Evolutionary conservation across 2,329 filamentous ascomycete species (phyloP), one percentile per base, ranked within the genome.

Genomic region (Exophiala alcalophila): DNA sequence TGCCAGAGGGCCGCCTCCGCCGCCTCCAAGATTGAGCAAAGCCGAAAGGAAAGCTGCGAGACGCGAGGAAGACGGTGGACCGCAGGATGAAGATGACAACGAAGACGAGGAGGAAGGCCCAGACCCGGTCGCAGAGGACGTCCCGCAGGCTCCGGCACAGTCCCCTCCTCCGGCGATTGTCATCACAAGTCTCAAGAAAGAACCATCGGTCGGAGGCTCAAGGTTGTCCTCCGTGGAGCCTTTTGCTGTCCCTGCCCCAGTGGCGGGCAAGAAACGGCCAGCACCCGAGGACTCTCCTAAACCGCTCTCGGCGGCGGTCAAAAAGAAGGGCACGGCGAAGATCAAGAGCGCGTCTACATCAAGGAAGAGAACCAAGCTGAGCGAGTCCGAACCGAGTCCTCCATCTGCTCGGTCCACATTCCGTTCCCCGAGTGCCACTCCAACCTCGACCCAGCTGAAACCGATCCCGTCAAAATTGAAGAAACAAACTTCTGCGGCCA

Each of bases 401-500:
- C 34, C 45, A 7, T 23, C 23, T 7, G 45, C 34, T 15, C 33
- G 49, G 23, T 52, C 47, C 16, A 37, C 37, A 12, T 44, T 47
- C 12, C 53, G 54, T n/a, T 57, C 54, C 11, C 54, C 54, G 16
- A 55, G 53, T 37, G 54, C 47, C 10, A 53, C 54, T 11, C 53
- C 54, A 5, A 37, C 38, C 19, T 45, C 52, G 9, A 53, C 35
- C 11, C 53, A 44, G 8, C 26, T 52, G 9, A 47, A 47, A 21
- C 34, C 44, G 5, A 20, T 40, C 8, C 50, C 49, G 28, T 59
- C 57, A n/a, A 59, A 57, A 1, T 91, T 90, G 65, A 54, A 52
- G 43, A 52, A 50, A 9, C 45, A 51, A 25, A 49, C 44, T 7
- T 50, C 44, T 23, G 38, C 52, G 12, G 49, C 40, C 15, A 50